Percentiles rank a stretch among this genome's conserved stretches.
phyloP scores from a whole-genome alignment of 768 basidiomycete genomes.

The Mycena floridula region DNA sequence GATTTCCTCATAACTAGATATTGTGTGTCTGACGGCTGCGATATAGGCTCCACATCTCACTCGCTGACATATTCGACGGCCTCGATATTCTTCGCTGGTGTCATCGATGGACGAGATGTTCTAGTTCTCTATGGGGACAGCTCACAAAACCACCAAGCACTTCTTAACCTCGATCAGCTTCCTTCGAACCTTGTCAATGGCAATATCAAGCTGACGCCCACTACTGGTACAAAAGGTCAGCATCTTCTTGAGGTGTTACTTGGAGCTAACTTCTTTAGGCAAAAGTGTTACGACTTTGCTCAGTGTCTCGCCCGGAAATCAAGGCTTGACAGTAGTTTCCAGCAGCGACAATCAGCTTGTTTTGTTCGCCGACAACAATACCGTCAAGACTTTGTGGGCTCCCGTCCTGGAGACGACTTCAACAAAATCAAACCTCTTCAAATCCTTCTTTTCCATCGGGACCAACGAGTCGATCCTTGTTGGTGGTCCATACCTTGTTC shows the following conservation, averaged over 20 bases:
- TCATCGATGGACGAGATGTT: conserved; percentile 32
- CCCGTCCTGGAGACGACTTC: conserved; percentile 28
- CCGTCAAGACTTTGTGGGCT: conserved; percentile 46
- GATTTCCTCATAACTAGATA: too few species aligned
- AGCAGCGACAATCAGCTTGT: conserved; percentile 30
- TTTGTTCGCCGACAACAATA: conserved; percentile 40
- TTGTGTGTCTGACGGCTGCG: too few species aligned
- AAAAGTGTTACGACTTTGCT: too few species aligned
- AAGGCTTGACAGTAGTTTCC: too few species aligned
- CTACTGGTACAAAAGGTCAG: too few species aligned
- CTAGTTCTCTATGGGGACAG: conserved; percentile 35
- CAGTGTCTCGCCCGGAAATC: too few species aligned
- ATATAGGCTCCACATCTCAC: too few species aligned
- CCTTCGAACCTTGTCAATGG: too few species aligned
- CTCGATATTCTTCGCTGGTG: conserved; percentile 39
- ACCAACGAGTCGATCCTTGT: conserved; percentile 45
- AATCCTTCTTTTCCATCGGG: conserved; percentile 45
- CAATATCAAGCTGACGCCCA: too few species aligned
- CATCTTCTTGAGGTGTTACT: too few species aligned
- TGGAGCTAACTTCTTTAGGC: too few species aligned
- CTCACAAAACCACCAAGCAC: conserved; percentile 27
- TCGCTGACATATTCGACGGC: conserved; percentile 60
- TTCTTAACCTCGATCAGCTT: conserved; percentile 24
- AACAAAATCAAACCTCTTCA: conserved; percentile 3
- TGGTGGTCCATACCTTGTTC: conserved; percentile 37